Conservation (phyloP, 768 basidiomycete genomes). For the Russula griseocarnosa region DNA sequence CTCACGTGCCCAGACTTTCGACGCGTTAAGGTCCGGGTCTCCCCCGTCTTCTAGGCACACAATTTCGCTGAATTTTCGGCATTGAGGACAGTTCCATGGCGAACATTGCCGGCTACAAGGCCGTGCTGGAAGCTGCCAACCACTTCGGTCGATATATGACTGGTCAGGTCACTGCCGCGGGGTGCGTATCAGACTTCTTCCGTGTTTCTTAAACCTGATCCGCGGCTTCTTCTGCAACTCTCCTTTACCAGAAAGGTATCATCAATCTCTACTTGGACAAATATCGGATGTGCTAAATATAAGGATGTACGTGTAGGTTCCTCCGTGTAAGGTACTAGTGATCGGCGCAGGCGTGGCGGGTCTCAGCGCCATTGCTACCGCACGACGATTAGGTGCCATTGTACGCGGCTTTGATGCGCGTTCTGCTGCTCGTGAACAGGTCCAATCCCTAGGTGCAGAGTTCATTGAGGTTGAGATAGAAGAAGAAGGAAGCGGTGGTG, state of each 20-base stretch:
- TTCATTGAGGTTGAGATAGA: slow-evolving; percentile 77
- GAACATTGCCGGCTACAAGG: slow-evolving; percentile 93
- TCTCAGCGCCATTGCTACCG: slow-evolving; percentile 82
- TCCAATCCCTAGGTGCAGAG: slow-evolving; percentile 85
- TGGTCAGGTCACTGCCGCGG: slow-evolving; percentile 88
- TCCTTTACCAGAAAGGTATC: slow-evolving; percentile 42
- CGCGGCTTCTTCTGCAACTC: slow-evolving; percentile 2
- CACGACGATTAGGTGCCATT: slow-evolving; percentile 79
- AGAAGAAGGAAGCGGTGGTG: slow-evolving; percentile 78
- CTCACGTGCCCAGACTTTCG: slow-evolving; percentile 85
- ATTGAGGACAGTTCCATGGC: slow-evolving; percentile 70
- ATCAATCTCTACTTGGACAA: slow-evolving; percentile 3
- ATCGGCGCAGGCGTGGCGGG: slow-evolving; percentile 90
- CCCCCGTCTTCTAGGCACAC: background rate
- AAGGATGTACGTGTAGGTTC: slow-evolving; percentile 50
- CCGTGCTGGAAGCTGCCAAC: slow-evolving; percentile 85
- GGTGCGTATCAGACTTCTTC: slow-evolving; percentile 46
- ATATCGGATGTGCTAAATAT: slow-evolving; percentile 3
- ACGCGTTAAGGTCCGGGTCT: slow-evolving; percentile 66
- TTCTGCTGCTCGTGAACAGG: slow-evolving; percentile 80
- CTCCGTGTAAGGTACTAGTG: slow-evolving; percentile 80
- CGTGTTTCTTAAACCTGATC: slow-evolving; percentile 1
- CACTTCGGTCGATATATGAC: slow-evolving; percentile 87
- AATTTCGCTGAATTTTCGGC: background rate
- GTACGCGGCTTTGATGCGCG: slow-evolving; percentile 87